Evolutionary conservation across 208 protist genomes (phyloP).

Genomic region (Wallacemonas rigidus): DNA sequence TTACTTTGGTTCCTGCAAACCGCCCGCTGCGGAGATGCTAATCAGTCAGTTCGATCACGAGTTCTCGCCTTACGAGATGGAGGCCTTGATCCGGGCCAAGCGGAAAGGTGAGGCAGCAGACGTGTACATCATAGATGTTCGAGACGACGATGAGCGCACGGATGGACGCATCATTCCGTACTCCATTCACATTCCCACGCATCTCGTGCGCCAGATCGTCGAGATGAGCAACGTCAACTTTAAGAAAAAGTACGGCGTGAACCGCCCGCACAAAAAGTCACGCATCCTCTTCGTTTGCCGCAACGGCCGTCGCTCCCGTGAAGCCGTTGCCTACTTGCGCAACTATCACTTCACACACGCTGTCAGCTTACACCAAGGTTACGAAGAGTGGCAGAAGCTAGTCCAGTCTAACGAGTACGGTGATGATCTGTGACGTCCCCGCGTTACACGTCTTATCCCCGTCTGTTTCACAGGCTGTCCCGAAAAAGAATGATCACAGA

Average conservation of each 20-base stretch:
- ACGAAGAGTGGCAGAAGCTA: slow-evolving; percentile 41
- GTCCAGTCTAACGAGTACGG: slow-evolving; percentile 33
- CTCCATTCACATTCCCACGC: slow-evolving; percentile 47
- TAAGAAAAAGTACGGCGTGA: slow-evolving; percentile 51
- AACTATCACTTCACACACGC: slow-evolving; percentile 34
- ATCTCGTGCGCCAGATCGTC: slow-evolving; percentile 12
- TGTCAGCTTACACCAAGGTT: slow-evolving; percentile 36
- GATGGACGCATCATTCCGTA: slow-evolving; percentile 44
- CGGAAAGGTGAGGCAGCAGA: slow-evolving; percentile 33
- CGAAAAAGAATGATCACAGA: too few relatives aligned
- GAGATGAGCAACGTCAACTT: slow-evolving; percentile 61
- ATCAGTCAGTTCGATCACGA: slow-evolving; percentile 31
- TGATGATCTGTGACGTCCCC: slow-evolving; percentile 41
- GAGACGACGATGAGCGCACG: slow-evolving; percentile 57
- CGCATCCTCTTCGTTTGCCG: slow-evolving; percentile 59
- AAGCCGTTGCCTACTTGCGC: slow-evolving; percentile 31
- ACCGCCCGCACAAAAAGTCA: slow-evolving; percentile 49
- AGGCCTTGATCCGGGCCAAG: slow-evolving; percentile 58
- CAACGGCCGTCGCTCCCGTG: slow-evolving; percentile 36
- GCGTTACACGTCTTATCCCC: not conserved
- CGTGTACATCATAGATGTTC: slow-evolving; percentile 63
- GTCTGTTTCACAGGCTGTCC: too few relatives aligned
- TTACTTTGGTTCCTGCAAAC: slow-evolving; percentile 13
- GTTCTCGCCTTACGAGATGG: slow-evolving; percentile 49
- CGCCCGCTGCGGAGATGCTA: not conserved